Conservation (phyloP, 139 green algal genomes). For the Tetraselmis chui region DNA sequence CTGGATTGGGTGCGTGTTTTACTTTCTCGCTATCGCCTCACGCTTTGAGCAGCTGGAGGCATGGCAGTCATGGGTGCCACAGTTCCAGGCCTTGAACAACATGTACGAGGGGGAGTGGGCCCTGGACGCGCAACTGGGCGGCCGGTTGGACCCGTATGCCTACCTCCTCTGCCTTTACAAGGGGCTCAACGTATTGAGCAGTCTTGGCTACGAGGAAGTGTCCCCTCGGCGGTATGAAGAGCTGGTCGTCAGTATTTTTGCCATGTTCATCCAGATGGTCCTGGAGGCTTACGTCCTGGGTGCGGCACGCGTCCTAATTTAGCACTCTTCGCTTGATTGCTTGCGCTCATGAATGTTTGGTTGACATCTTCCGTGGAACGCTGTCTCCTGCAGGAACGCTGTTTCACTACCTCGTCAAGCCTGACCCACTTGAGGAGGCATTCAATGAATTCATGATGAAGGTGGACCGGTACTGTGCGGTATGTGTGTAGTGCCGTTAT, state of each 20-base stretch:
- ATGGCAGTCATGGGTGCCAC: conserved; percentile 11
- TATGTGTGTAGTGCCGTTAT: too few species aligned
- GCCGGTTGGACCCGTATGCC: background rate
- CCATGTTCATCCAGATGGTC: conserved; percentile 17
- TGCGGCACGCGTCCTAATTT: background rate
- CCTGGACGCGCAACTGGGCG: background rate
- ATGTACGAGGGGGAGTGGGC: background rate
- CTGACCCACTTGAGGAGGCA: conserved; percentile 25
- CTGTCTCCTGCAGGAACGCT: conserved; percentile 20
- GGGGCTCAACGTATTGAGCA: conserved; percentile 25
- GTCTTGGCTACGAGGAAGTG: conserved; percentile 30
- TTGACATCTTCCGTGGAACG: background rate
- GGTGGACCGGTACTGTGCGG: conserved; percentile 21
- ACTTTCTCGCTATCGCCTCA: conserved; percentile 9
- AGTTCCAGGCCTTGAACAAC: conserved; percentile 9
- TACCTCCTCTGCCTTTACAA: conserved; percentile 16
- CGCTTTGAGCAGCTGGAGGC: background rate
- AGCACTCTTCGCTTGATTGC: background rate
- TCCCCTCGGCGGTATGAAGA: conserved; percentile 18
- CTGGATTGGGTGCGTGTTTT: conserved; percentile 33
- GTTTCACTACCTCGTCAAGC: conserved; percentile 39
- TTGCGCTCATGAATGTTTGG: background rate
- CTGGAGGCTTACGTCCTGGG: conserved; percentile 34
- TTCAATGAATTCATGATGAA: conserved; percentile 15
- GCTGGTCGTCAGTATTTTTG: conserved; percentile 24